Base-by-base conservation (phyloP, 805 yeast species). In the Candida quercuum region DNA sequence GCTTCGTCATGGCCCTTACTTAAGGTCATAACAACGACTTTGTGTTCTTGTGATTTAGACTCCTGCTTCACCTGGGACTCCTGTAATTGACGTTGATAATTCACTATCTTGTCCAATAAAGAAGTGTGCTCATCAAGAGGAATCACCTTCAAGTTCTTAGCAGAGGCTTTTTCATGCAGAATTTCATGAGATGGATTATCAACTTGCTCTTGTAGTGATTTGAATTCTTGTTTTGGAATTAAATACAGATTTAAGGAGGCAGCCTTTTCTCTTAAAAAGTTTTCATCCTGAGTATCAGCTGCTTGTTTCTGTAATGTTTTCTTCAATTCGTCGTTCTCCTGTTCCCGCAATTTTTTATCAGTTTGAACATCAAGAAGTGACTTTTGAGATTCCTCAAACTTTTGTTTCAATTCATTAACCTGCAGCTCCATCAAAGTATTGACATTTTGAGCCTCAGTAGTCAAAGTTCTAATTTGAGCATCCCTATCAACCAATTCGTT, bases 221-320 rank as follows among this genome's bases (percentile, higher is more conserved):
- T 13, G 18, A 38, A 40, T 4, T 47, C 47, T 11, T 43, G 41
- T 13, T 33, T 37, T 8, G 48, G 46, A n/a, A 51, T 15, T 18
- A 49, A 27, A 17, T 40, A 46, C n/a, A 52, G 43, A 13, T 59
- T 55, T 29, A 41, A 48, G 12, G 18, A 37, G 2, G 37, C n/a
- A 4, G 71, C 66, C 16, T 49, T 48, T n/a, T 46, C 37, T 26
- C 39, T 43, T n/a, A 64, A 37, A 23, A 46, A 51, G 1, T 49
- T 14, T 7, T 7, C 61, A 7, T 49, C 38, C 12, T 61, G 48
- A 3, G 76, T 74, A 8, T 40, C 38, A 5, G 36, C 41, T 6
- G 54, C 6, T 32, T 40, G 35, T 2, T 28, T 9, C 23, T 47
- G 20, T 12, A 51, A 29, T 17, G n/a, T n/a, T n/a, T n/a, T n/a